Evolutionary conservation across 345 rosid genomes (phyloP), one percentile per base, ranked within the genome.

Genomic region (Hibiscus trionum): DNA sequence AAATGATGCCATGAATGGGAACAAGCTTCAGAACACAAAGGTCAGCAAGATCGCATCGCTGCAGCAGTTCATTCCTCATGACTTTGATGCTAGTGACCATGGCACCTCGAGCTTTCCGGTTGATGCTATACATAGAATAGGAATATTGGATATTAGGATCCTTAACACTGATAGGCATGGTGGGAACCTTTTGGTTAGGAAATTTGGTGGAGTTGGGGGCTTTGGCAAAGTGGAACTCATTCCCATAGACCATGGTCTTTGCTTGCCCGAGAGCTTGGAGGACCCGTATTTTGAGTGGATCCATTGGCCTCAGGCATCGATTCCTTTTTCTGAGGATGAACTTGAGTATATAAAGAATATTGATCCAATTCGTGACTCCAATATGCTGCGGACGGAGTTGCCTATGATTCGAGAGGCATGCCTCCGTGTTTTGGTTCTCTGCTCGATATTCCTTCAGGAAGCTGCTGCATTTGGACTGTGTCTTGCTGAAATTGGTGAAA

Each of bases 261-360:
- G 97, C 82, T 80, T 92, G 78, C 99, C 97, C 8, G 99, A 95
- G 80, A 84, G 93, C 2, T 66, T 95, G 77, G 99, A 95, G 80
- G 99, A 95, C 75, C 99, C 98, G 14, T 95, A 92, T 77, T 35
- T 90, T 95, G 7, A 92, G 82, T 95, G 99, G 99, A 92, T 95
- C 81, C 98, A 95, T 77, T 95, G 97, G 99, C 99, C 99, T 52
- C 97, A 92, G 77, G 93, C 99, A 11, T 92, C 99, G 21, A 82
- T 92, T 69, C 98, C 98, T 26, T 95, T 35, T 95, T 87, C 97
- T 17, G 97, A 88, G 33, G 96, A 88, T 78, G 99, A 95, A 82
- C 90, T 92, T 63, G 90, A 90, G 31, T 90, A 92, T 65, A 95
- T 95, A 57, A 75, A 80, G 42, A 81, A 71, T 33, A 90, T 92